A percentile compares a stretch with the other conserved stretches of the same genome.
Evolutionary conservation across 306 rosid genomes (phyloP).

Genomic region (Malus domestica): ASM211411v1 NC_041791.1:3959001-3959500

Average conservation of each 20-base stretch:
- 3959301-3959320: too few relatives aligned
- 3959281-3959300: fast-evolving
- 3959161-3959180: fast-evolving
- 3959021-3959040: neutral
- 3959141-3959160: fast-evolving
- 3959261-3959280: fast-evolving
- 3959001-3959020: neutral
- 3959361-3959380: too few relatives aligned
- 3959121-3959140: too few relatives aligned
- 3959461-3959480: too few relatives aligned
- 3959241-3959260: too few relatives aligned
- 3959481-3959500: too few relatives aligned
- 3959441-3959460: too few relatives aligned
- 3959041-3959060: neutral
- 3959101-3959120: too few relatives aligned
- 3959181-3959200: fast-evolving
- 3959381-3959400: too few relatives aligned
- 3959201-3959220: fast-evolving
- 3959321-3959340: too few relatives aligned
- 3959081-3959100: neutral
- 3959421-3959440: fast-evolving
- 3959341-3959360: fast-evolving
- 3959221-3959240: too few relatives aligned
- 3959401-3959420: too few relatives aligned
- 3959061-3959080: neutral